Base-by-base conservation (phyloP, 306 rosid genomes). In the Parietaria judaica region DNA sequence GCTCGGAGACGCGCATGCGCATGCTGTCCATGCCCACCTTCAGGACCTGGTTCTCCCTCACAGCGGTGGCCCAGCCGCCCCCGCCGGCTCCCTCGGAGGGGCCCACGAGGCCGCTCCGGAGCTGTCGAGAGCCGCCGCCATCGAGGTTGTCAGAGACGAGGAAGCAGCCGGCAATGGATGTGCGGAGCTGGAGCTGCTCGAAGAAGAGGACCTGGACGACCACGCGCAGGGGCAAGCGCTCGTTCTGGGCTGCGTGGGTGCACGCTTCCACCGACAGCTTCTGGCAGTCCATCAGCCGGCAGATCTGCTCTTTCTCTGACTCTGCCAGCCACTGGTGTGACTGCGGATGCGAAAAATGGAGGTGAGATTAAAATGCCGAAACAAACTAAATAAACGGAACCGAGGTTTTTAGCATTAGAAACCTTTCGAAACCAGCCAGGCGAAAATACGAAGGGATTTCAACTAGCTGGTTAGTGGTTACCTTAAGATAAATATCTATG, bases 261-360 rank as follows among this genome's bases (percentile, higher is more conserved):
- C 99, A 92, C 13, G 99, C 99, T 82, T 92, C 99, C 66, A 92
- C 76, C 17, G 99, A 92, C 47, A 92, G 95, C 87, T 88, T 92
- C 80, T 88, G 99, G 82, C 99, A 92, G 77, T 92, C 96, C 94
- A 92, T 82, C 80, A 88, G 79, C 70, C 88, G 78, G 70, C 99
- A 92, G 31, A 88, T 76, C 64, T 92, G 88, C 74, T 92, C 99
- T 73, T 96, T 74, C 66, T 92, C 99, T 0, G 96, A 79, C 79
- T 92, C 99, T 23, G 79, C 84, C 85, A 88, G 74, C 99, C 99
- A 92, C 11, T 95, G 99, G 72, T 92, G 96, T 37, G 99, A 92
- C 99, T 92, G 94, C 83, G 70, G 61, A 54, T 81, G 58, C 55
- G 17, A 62, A 48, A 70, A 4, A 35, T 3, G 31, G 57, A 53